Evolutionary conservation across 2,329 filamentous ascomycete species (phyloP).

Genomic region (Bretziella fagacearum): DNA sequence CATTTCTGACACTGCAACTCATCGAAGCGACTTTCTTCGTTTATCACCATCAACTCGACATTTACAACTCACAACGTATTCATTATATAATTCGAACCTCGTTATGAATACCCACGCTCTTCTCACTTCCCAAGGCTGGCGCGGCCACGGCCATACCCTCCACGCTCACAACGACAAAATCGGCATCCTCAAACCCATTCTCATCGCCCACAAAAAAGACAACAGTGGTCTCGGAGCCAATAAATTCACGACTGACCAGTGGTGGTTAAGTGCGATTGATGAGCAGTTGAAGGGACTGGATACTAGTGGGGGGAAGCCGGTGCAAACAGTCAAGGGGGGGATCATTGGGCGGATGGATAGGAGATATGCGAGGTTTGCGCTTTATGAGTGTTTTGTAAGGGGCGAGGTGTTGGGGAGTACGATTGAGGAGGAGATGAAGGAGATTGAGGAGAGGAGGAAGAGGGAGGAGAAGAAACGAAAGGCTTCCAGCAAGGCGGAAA

Average conservation of each 20-base stretch:
- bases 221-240: conserved; percentile 68
- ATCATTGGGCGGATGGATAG: conserved; percentile 39
- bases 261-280: conserved; percentile 95
- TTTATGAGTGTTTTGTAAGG: conserved; percentile 74
- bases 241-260: conserved; percentile 59
- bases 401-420: conserved; percentile 67
- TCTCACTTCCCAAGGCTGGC: conserved; percentile 77
- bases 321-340: conserved; percentile 38
- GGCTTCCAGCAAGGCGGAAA: background rate
- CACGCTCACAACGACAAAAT: conserved; percentile 55
- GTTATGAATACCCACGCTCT: conserved; percentile 71
- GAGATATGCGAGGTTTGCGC: conserved; percentile 38
- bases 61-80: background rate
- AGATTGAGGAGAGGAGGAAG: background rate
- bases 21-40: background rate
- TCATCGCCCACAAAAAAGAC: conserved; percentile 69
- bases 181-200: conserved; percentile 67
- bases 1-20: background rate
- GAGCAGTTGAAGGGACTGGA: conserved; percentile 70
- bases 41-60: background rate
- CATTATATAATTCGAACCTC: background rate
- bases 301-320: conserved; percentile 37
- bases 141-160: conserved; percentile 72
- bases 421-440: conserved; percentile 22
- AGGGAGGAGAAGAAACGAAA: background rate